Conservation (phyloP, 768 basidiomycete species). For the Agrocybe pediades region DNA sequence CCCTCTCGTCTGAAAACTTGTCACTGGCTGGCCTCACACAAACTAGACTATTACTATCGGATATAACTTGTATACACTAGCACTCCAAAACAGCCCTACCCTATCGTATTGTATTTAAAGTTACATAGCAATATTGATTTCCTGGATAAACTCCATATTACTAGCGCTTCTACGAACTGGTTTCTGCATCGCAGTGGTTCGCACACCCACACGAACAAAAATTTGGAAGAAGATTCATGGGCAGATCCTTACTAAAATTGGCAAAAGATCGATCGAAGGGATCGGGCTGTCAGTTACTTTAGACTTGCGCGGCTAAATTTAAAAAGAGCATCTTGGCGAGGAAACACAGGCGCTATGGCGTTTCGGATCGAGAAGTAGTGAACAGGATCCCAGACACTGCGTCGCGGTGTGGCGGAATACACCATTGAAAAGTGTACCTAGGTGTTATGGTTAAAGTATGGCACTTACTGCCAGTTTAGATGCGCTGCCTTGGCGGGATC, state of each 20-base stretch:
- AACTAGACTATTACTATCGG: constrained; percentile 7
- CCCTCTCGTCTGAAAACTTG: neutral
- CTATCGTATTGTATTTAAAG: neutral
- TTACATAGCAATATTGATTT: neutral
- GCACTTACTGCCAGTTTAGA: constrained; percentile 6
- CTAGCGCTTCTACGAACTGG: neutral
- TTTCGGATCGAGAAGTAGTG: constrained; percentile 9
- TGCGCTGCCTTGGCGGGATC: neutral
- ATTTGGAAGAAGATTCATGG: constrained; percentile 15
- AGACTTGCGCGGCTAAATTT: constrained; percentile 19
- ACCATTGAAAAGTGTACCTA: neutral
- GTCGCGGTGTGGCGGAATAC: neutral
- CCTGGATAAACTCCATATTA: neutral
- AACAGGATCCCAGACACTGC: no score
- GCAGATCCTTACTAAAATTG: constrained; percentile 23
- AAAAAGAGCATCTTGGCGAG: constrained; percentile 8
- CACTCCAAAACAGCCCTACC: neutral
- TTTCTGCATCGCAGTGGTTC: neutral
- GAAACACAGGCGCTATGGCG: constrained; percentile 6
- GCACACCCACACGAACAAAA: neutral
- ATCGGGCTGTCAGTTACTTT: constrained; percentile 13
- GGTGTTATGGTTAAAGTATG: neutral
- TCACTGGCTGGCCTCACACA: constrained; percentile 7
- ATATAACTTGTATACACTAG: neutral
- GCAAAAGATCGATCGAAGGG: constrained; percentile 21